A percentile compares a stretch with the other conserved stretches of the same genome.
Conservation (phyloP, 192 early-diverging fungal genomes). For the Pilobolus umbonatus region DNA sequence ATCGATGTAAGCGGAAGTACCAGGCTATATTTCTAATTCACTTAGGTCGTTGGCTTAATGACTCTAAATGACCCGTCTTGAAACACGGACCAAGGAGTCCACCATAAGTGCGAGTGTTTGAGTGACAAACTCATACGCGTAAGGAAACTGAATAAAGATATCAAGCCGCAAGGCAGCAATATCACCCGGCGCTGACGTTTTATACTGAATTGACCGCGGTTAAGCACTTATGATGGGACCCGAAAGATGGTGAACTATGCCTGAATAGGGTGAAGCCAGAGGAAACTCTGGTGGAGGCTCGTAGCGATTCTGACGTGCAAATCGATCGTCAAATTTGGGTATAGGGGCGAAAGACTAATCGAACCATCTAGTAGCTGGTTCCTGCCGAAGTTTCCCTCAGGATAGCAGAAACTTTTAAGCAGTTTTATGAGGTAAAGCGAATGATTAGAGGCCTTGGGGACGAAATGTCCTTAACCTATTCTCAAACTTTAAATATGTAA, state of each 20-base stretch:
- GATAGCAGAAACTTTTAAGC: conserved; percentile 70
- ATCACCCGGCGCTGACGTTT: conserved; percentile 51
- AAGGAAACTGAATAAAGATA: conserved; percentile 58
- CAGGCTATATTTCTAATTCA: too few species aligned
- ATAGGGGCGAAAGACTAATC: conserved; percentile 82
- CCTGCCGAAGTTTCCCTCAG: conserved; percentile 81
- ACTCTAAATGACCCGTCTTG: conserved; percentile 71
- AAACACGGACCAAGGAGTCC: conserved; percentile 84
- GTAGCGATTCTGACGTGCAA: conserved; percentile 73
- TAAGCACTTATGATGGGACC: conserved; percentile 73
- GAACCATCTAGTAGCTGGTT: conserved; percentile 84
- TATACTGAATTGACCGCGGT: conserved; percentile 46
- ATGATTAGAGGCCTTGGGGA: conserved; percentile 80
- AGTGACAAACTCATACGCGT: conserved; percentile 53
- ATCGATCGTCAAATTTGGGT: conserved; percentile 77
- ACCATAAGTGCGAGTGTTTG: conserved; percentile 74
- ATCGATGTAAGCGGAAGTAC: too few species aligned
- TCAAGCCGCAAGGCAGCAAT: conserved; percentile 39
- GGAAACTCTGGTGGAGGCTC: conserved; percentile 76
- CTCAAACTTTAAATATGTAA: conserved; percentile 77
- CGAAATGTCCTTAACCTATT: conserved; percentile 74
- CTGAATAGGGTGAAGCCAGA: conserved; percentile 79
- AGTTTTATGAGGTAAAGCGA: conserved; percentile 81
- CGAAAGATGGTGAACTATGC: conserved; percentile 83
- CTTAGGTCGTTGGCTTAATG: conserved; percentile 64